Evolutionary conservation across 2,329 filamentous ascomycete genomes (phyloP), one percentile per base, ranked within the genome.

Genomic region (Xylaria sp.): DNA sequence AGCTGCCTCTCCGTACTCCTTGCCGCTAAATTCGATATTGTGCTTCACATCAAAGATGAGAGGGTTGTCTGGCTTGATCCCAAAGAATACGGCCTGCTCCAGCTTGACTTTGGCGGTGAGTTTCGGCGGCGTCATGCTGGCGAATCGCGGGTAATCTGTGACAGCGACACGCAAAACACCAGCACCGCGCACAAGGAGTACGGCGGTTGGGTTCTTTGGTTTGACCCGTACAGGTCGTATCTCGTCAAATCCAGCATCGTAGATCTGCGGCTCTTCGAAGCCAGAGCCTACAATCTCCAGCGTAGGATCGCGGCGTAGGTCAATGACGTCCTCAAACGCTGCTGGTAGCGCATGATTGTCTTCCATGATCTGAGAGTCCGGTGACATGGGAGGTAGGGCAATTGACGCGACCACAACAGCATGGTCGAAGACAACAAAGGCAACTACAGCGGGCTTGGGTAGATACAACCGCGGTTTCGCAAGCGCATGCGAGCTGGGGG

Each of bases 71-170:
- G 87, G 82, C 70, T 90, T 86, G 52, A 85, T 85, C 1, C 92
- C 92, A 71, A 91, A 97, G 75, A 97, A 97, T 1, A 97, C 89
- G 2, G 92, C 92, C 75, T 99, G 92, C 70, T 97, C 91, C 47
- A 99, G 81, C 74, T 94, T 96, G 75, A 86, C 90, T 75, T 91
- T 94, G 5, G 91, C 89, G 1, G 90, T 92, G 13, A 96, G 83
- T 65, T 79, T 75, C 1, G 84, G 85, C 3, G 83, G 79, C 56
- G 76, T 75, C 55, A 83, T 81, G 62, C 81, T 83, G 10, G 79
- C 79, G 67, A 88, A 86, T 60, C 80, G 83, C 63, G 84, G 80
- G 51, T 84, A 76, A 54, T 87, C 83, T 6, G 80, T 79, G 18
- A 83, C 79, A 16, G 83, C 77, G 48, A 89, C 73, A 54, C 86